Evolutionary conservation across 352 stramenopile genomes (phyloP).

Genomic region (Pythium plurisporium): DNA sequence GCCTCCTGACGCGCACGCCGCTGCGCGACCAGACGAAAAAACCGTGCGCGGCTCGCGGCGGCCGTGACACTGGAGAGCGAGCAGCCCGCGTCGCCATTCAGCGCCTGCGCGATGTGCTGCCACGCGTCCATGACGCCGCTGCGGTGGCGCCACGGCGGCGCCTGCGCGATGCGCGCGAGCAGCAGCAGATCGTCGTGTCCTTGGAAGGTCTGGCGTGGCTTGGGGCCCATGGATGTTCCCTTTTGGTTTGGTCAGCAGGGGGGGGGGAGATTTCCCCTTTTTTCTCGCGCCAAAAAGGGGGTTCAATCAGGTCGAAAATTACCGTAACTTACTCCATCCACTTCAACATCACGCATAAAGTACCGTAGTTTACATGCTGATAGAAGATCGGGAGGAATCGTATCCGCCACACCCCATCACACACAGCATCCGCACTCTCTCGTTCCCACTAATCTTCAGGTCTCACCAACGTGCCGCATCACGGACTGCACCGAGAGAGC

Average conservation of each 20-base stretch:
- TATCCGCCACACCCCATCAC: no score
- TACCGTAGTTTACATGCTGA: background rate
- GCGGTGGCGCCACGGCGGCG: slow-evolving; percentile 11
- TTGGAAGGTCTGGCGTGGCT: slow-evolving; percentile 7
- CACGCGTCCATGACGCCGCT: slow-evolving; percentile 18
- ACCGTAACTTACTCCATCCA: background rate
- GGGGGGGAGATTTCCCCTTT: background rate
- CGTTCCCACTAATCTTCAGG: no score
- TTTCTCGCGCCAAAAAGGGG: background rate
- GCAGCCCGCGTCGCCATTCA: slow-evolving; percentile 9
- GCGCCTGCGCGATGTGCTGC: slow-evolving; percentile 12
- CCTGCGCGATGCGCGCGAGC: slow-evolving; percentile 8
- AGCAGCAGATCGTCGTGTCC: slow-evolving; percentile 14
- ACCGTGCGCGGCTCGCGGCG: slow-evolving; percentile 3
- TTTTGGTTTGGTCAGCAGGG: background rate
- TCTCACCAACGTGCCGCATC: no score
- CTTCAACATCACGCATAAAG: slow-evolving; percentile 1
- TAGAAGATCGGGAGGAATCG: no score
- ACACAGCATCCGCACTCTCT: no score
- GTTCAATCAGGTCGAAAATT: no score
- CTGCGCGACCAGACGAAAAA: slow-evolving; percentile 19
- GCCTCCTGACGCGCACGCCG: slow-evolving; percentile 13
- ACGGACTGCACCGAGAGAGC: no score
- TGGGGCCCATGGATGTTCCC: background rate
- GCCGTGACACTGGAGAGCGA: slow-evolving; percentile 5